These are phyloP conservation scores for Ophiostoma fasciatum DNA, from an alignment of 2,329 filamentous ascomycete species.

Conservation along the genomic window DNA sequence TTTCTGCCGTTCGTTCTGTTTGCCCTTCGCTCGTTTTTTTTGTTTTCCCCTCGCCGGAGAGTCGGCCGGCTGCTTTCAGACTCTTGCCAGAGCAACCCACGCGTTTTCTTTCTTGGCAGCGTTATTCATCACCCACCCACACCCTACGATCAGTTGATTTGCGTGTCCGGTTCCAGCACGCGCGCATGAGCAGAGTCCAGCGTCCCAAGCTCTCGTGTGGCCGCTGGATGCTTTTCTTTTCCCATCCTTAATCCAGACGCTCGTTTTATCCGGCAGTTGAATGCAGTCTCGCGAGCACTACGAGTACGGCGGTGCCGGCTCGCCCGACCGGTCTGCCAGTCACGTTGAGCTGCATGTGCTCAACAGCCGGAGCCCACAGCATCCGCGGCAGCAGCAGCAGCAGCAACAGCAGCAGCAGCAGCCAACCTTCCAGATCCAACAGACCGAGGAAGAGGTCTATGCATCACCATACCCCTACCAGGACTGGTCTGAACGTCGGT, in stretches of 20 bases:
- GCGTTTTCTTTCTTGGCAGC: background rate
- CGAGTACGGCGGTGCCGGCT: slow-evolving; percentile 3
- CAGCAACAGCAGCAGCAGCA: slow-evolving; percentile 1
- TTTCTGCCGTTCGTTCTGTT: background rate
- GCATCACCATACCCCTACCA: background rate
- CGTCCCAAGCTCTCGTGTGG: background rate
- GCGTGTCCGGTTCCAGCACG: too few species aligned
- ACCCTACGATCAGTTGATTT: too few species aligned
- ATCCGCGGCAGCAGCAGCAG: background rate
- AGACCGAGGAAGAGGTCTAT: slow-evolving; percentile 1
- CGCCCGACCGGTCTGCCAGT: slow-evolving; percentile 1
- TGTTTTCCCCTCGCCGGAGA: too few species aligned
- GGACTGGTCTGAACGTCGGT: slow-evolving; percentile 3
- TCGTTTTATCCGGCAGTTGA: background rate
- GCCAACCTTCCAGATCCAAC: slow-evolving; percentile 1
- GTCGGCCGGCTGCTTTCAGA: too few species aligned
- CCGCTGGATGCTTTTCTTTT: background rate
- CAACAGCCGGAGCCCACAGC: slow-evolving; percentile 2
- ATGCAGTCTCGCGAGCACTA: slow-evolving; percentile 9
- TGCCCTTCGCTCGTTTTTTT: background rate
- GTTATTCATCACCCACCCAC: background rate
- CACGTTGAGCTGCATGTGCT: slow-evolving; percentile 9
- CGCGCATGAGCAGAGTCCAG: background rate
- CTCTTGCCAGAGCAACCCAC: too few species aligned
- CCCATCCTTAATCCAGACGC: too few species aligned